phyloP scores from a whole-genome alignment of 305 asterid species.

The Solanum hybrid region DNA sequence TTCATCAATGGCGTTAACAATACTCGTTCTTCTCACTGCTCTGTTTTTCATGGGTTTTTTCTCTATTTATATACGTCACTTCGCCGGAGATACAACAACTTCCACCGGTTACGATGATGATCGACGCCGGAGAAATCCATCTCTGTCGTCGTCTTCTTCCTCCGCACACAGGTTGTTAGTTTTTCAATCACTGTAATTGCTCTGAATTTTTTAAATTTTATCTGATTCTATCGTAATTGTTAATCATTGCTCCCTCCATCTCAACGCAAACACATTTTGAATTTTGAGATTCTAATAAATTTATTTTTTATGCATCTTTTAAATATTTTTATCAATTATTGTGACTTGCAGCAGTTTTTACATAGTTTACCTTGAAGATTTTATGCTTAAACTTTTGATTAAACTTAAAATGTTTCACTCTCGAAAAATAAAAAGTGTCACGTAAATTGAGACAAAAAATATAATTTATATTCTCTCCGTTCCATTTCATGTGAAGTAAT shows the following conservation, averaged over 20 bases:
- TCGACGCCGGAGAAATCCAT: conserved; percentile 11
- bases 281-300: too few species aligned
- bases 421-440: too few species aligned
- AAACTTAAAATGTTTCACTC: background rate
- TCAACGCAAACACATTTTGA: too few species aligned
- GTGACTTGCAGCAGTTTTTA: background rate
- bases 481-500: too few species aligned
- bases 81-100: conserved; percentile 3
- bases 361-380: background rate
- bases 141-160: background rate
- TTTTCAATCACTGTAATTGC: background rate
- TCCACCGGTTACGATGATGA: background rate
- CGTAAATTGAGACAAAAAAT: background rate
- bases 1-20: conserved; percentile 50
- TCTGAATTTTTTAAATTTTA: background rate
- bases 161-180: background rate
- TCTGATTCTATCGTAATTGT: background rate
- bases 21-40: conserved; percentile 46
- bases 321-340: too few species aligned
- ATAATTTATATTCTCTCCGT: too few species aligned
- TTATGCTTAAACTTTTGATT: too few species aligned
- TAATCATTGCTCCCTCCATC: background rate
- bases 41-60: conserved; percentile 61
- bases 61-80: conserved; percentile 64
- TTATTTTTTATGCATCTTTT: too few species aligned